These are phyloP conservation scores for Halenospora varia DNA, from an alignment of 495 filamentous ascomycete species.

Conservation along the genomic window DNA sequence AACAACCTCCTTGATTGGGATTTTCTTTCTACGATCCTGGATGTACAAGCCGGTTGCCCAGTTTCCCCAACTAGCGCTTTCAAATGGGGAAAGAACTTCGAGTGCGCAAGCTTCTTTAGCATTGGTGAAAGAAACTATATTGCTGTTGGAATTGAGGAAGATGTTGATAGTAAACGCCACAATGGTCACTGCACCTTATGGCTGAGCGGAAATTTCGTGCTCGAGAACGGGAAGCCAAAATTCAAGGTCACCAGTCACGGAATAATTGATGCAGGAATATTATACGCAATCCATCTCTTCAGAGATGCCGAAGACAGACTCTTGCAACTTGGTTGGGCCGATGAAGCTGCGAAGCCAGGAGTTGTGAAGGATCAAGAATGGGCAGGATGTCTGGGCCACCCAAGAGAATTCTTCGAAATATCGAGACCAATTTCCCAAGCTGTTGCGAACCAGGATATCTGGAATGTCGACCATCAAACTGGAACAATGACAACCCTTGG, in stretches of 20 bases:
- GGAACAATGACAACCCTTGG: slow-evolving; percentile 18
- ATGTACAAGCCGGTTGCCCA: slow-evolving; percentile 23
- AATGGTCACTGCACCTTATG: slow-evolving; percentile 11
- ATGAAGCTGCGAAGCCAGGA: slow-evolving; percentile 11
- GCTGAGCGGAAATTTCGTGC: slow-evolving; percentile 13
- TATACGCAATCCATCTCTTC: slow-evolving; percentile 20
- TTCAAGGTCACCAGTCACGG: slow-evolving; percentile 19
- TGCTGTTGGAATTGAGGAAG: slow-evolving; percentile 20
- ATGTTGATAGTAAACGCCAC: slow-evolving; percentile 5
- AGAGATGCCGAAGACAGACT: slow-evolving; percentile 14
- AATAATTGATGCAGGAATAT: slow-evolving; percentile 13
- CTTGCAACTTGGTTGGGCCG: slow-evolving; percentile 18
- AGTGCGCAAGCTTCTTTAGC: slow-evolving; percentile 21
- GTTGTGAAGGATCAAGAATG: slow-evolving; percentile 14
- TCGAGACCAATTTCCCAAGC: slow-evolving; percentile 6
- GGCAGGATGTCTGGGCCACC: slow-evolving; percentile 19
- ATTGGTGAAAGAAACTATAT: slow-evolving; percentile 17
- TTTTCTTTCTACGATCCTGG: slow-evolving; percentile 25
- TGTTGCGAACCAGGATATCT: slow-evolving; percentile 2
- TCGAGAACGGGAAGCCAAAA: slow-evolving; percentile 16
- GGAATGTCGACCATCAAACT: slow-evolving; percentile 8
- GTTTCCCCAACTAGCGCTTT: slow-evolving; percentile 17
- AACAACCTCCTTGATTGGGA: slow-evolving; percentile 31
- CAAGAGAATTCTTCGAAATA: slow-evolving; percentile 18
- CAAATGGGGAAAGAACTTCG: slow-evolving; percentile 18